Conservation (phyloP, 2,329 filamentous ascomycete species). For the Hortaea sp. region DNA sequence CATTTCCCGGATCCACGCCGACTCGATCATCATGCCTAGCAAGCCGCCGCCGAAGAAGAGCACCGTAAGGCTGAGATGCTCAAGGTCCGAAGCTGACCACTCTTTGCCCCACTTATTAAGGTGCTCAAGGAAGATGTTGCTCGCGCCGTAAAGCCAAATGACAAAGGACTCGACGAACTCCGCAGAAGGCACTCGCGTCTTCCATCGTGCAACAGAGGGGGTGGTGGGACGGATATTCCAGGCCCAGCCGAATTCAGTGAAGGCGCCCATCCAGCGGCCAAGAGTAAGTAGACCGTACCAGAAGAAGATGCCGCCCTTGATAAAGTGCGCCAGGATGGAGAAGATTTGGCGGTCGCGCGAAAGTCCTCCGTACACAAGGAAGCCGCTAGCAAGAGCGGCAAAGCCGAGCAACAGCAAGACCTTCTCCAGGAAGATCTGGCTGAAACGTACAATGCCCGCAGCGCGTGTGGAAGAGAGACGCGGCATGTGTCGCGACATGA, state of each 20-base stretch:
- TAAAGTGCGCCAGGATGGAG: slow-evolving; percentile 81
- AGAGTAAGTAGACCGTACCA: slow-evolving; percentile 83
- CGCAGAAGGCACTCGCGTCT: slow-evolving; percentile 55
- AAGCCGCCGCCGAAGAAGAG: slow-evolving; percentile 89
- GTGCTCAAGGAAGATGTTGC: slow-evolving; percentile 89
- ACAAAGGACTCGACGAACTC: slow-evolving; percentile 85
- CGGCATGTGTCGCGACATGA: slow-evolving; percentile 14
- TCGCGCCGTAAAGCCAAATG: slow-evolving; percentile 81
- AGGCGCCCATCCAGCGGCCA: slow-evolving; percentile 82
- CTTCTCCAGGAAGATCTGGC: slow-evolving; percentile 63
- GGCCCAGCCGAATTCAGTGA: slow-evolving; percentile 84
- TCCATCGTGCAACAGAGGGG: slow-evolving; percentile 51
- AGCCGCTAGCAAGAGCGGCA: slow-evolving; percentile 59
- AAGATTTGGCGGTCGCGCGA: slow-evolving; percentile 55
- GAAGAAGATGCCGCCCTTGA: slow-evolving; percentile 92
- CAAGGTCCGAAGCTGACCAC: slow-evolving; percentile 73
- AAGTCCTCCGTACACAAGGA: slow-evolving; percentile 69
- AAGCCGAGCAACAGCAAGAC: slow-evolving; percentile 71
- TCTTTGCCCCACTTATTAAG: slow-evolving; percentile 58
- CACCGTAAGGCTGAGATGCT: slow-evolving; percentile 85
- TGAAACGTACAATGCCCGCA: slow-evolving; percentile 47
- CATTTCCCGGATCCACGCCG: slow-evolving; percentile 51
- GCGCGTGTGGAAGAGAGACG: slow-evolving; percentile 36
- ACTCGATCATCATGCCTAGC: slow-evolving; percentile 35
- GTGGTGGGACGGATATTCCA: slow-evolving; percentile 73